Percentiles rank a stretch among this genome's conserved stretches.
phyloP scores from a whole-genome alignment of 257 asterid genomes.

The Plantago ovata region DNA sequence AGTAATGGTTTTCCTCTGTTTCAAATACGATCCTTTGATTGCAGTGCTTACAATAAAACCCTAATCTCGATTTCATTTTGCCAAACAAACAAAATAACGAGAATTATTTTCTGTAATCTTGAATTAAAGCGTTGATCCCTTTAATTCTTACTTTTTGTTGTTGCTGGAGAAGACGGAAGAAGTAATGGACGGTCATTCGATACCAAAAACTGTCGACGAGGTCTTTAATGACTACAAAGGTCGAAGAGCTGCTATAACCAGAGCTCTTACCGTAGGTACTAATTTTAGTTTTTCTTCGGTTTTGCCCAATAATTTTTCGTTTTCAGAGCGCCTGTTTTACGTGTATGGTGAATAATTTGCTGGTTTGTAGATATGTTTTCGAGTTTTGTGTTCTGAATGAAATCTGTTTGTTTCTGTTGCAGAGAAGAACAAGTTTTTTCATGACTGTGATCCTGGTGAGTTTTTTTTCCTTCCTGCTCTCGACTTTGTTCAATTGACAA shows the following conservation, averaged over 20 bases:
- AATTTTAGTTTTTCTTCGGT: not conserved
- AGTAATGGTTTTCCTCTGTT: no score
- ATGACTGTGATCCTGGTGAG: constrained; percentile 86
- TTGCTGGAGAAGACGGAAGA: no score
- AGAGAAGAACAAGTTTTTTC: constrained; percentile 59
- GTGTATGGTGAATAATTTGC: no score
- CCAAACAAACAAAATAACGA: no score
- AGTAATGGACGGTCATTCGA: constrained; percentile 38
- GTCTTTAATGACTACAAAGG: constrained; percentile 56
- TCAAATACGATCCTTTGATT: no score
- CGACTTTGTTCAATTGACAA: not conserved
- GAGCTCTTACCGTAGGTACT: constrained; percentile 55
- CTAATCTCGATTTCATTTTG: no score
- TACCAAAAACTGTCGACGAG: constrained; percentile 48
- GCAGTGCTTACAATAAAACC: no score
- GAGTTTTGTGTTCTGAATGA: not conserved
- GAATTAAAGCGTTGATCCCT: no score
- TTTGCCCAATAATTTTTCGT: not conserved
- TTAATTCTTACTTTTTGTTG: no score
- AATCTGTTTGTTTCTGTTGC: constrained; percentile 21
- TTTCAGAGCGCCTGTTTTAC: not conserved
- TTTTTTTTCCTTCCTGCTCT: constrained; percentile 3
- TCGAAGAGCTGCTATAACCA: constrained; percentile 49
- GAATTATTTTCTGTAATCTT: no score
- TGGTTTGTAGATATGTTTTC: not conserved